Conservation (phyloP, 2,329 filamentous ascomycete genomes). For the Aureobasidium sp. region DNA sequence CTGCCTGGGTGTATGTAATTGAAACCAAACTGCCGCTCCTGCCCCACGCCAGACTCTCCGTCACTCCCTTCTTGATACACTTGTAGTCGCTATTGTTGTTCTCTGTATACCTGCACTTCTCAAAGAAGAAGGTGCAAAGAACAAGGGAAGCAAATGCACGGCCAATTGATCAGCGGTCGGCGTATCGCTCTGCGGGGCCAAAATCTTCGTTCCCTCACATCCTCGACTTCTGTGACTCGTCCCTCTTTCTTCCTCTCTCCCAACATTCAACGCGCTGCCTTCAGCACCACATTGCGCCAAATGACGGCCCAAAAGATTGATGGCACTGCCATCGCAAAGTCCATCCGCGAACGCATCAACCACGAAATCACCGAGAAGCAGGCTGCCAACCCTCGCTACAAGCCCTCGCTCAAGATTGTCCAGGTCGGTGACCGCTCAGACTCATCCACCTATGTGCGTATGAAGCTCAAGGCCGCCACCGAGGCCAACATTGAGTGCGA, state of each 20-base stretch:
- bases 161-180: conserved; percentile 16
- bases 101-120: background rate
- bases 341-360: conserved; percentile 75
- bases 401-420: conserved; percentile 86
- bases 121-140: conserved; percentile 1
- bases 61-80: background rate
- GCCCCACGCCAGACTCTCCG: conserved; percentile 6
- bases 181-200: conserved; percentile 15
- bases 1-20: conserved; percentile 8
- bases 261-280: conserved; percentile 23
- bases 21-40: conserved; percentile 10
- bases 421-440: conserved; percentile 94
- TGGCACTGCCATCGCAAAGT: conserved; percentile 89
- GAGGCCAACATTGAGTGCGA: conserved; percentile 92
- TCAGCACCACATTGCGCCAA: conserved; percentile 49
- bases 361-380: conserved; percentile 76
- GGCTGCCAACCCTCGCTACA: conserved; percentile 75
- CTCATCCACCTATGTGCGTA: conserved; percentile 96
- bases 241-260: background rate
- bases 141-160: conserved; percentile 3
- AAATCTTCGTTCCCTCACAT: conserved; percentile 6
- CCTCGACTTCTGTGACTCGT: background rate
- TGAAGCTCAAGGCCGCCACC: conserved; percentile 96
- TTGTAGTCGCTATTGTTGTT: background rate
- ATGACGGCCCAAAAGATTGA: conserved; percentile 93